A percentile compares a stretch with the other conserved stretches of the same genome.
Evolutionary conservation across 305 asterid genomes (phyloP).

Genomic region (Solanum hybrid): DNA sequence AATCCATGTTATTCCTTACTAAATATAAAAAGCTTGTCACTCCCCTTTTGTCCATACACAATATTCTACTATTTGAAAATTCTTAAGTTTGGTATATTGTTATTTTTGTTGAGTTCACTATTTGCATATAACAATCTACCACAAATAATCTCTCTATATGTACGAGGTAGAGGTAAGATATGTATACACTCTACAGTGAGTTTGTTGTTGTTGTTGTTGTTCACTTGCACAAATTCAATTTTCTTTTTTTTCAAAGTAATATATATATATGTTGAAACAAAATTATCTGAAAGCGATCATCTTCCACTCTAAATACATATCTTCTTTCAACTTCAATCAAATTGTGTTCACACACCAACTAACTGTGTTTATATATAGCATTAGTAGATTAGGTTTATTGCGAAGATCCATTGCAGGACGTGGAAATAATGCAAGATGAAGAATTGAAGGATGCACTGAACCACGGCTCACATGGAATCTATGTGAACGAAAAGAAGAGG

Average conservation of each 20-base stretch:
- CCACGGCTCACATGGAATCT: conserved; percentile 4
- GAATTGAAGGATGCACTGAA: conserved; percentile 42
- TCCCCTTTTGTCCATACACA: neutral
- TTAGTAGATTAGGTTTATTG: conserved; percentile 21
- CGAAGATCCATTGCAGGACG: conserved; percentile 40
- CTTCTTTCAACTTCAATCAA: neutral
- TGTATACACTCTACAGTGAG: too few relatives aligned
- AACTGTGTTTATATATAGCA: conserved; percentile 5
- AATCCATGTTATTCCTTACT: too few relatives aligned
- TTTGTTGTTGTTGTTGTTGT: neutral
- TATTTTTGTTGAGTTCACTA: neutral
- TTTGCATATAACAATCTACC: neutral
- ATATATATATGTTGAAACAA: too few relatives aligned
- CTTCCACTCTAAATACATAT: neutral
- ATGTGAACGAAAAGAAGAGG: conserved; percentile 29
- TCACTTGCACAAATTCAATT: neutral
- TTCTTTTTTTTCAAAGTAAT: neutral
- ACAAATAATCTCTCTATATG: neutral
- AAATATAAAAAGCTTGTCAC: too few relatives aligned
- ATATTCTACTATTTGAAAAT: neutral
- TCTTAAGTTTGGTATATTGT: neutral
- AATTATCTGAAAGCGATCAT: neutral
- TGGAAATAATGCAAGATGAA: conserved; percentile 42
- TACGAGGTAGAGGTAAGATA: neutral
- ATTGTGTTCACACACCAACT: neutral